Percentiles rank a stretch among this genome's conserved stretches.
Evolutionary conservation across 192 early-diverging fungal genomes (phyloP).

Genomic region (Coemansia guatemalensis): DNA sequence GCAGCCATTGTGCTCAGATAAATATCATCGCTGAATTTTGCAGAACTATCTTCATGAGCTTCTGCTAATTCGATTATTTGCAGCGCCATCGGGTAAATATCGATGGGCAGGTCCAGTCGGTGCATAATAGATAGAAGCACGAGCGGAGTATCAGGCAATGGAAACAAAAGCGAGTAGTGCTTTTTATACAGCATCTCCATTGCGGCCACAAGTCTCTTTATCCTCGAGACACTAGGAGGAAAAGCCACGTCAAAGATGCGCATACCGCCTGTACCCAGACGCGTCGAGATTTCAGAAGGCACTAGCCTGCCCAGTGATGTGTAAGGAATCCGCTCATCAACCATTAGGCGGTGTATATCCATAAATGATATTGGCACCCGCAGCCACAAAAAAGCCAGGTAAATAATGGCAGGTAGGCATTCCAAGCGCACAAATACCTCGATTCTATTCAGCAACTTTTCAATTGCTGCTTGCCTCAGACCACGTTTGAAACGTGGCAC

Average conservation of each 20-base stretch:
- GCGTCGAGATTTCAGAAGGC: slow-evolving; percentile 16
- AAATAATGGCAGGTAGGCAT: slow-evolving; percentile 38
- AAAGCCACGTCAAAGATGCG: slow-evolving; percentile 15
- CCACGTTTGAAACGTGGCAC: neutral
- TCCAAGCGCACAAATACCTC: slow-evolving; percentile 32
- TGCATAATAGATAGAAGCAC: slow-evolving; percentile 24
- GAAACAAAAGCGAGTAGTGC: slow-evolving; percentile 20
- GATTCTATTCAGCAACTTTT: slow-evolving; percentile 2
- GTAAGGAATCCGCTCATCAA: slow-evolving; percentile 42
- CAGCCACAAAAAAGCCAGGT: slow-evolving; percentile 27
- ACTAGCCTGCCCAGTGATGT: slow-evolving; percentile 18
- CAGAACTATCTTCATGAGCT: too few species aligned
- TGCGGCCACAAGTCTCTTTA: slow-evolving; percentile 5
- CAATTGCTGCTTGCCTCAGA: too few species aligned
- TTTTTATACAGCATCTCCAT: slow-evolving; percentile 25
- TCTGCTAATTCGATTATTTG: slow-evolving; percentile 19
- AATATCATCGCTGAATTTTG: neutral
- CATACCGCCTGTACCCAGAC: slow-evolving; percentile 19
- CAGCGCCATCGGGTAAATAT: slow-evolving; percentile 32
- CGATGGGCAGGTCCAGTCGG: slow-evolving; percentile 23
- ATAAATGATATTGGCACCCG: slow-evolving; percentile 23
- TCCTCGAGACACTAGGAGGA: slow-evolving; percentile 10
- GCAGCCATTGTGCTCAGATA: slow-evolving; percentile 11
- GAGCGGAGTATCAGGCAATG: slow-evolving; percentile 14
- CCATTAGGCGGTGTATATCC: slow-evolving; percentile 33